Evolutionary conservation across 2,329 filamentous ascomycete species (phyloP), one percentile per base, ranked within the genome.

Genomic region (Teratosphaeria epicoccoides): DNA sequence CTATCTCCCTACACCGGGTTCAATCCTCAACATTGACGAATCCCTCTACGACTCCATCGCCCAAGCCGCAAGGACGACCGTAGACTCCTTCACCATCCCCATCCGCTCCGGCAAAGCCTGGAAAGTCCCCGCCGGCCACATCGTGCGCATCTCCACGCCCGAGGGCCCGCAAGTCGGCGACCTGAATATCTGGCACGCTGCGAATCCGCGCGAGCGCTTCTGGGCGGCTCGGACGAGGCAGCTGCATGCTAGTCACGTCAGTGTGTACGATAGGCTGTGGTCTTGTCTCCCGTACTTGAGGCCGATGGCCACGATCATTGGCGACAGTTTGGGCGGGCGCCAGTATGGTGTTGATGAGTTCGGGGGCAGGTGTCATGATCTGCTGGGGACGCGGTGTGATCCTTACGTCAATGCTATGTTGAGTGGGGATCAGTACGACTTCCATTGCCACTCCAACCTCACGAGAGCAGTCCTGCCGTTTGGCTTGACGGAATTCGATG

Each of bases 321-420:
- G 71, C 4, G 87, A 93, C 66, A 80, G 77, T n/a, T 70, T 91
- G 12, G 63, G 66, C 57, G 65, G 64, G 17, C 2, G 10, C 14
- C 14, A 24, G n/a, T 57, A 68, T 64, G 58, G 66, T 60, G 56
- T 66, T 47, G 53, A 67, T 76, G 50, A 58, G 40, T 83, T 62
- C 83, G 86, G 61, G 75, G 86, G 47, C 70, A 81, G 52, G 76
- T 87, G 70, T 33, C 87, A 94, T 71, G 88, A 94, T 70, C 72
- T 94, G 22, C 72, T 94, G 3, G 88, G 87, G 29, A 94, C 87
- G 24, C 75, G 88, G 43, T 94, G 88, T 68, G 88, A 93, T 68
- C 87, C 87, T 1, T 94, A 93, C 91, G 84, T 93, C 64, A 88
- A 87, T 66, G 74, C 79, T 33, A 76, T 93, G 56, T 78, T 94